Percentiles rank a stretch among this genome's conserved stretches.
Evolutionary conservation across 2,329 filamentous ascomycete species (phyloP).

Genomic region (Paracoccidioides brasiliensis): DNA sequence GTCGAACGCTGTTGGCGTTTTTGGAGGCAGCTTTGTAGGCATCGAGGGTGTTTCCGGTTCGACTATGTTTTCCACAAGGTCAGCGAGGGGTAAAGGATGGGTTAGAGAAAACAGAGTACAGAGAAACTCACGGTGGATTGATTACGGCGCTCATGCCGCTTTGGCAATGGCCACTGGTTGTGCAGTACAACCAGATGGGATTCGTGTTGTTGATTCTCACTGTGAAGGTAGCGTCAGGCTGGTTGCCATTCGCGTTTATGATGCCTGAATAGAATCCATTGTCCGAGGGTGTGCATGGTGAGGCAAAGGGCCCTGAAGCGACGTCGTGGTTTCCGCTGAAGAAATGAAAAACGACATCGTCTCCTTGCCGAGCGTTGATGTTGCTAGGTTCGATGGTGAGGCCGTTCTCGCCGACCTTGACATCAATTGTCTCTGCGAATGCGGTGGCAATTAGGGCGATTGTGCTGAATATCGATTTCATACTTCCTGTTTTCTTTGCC

Average conservation of each 20-base stretch:
- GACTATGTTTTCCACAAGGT: neutral
- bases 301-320: slow-evolving; percentile 7
- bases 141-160: slow-evolving; percentile 40
- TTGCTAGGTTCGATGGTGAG: slow-evolving; percentile 7
- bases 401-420: slow-evolving; percentile 8
- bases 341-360: slow-evolving; percentile 10
- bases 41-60: slow-evolving; percentile 10
- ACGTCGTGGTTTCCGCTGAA: slow-evolving; percentile 9
- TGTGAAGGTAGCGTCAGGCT: slow-evolving; percentile 25
- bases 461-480: slow-evolving; percentile 2
- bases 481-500: neutral
- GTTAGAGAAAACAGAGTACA: neutral
- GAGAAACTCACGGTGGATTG: slow-evolving; percentile 31
- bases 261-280: slow-evolving; percentile 9
- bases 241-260: slow-evolving; percentile 5
- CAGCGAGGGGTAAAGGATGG: neutral
- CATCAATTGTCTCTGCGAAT: slow-evolving; percentile 6
- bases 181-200: slow-evolving; percentile 41
- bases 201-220: slow-evolving; percentile 34
- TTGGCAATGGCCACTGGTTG: slow-evolving; percentile 38
- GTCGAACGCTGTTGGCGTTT: neutral
- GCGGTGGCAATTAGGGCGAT: slow-evolving; percentile 1
- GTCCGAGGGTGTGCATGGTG: slow-evolving; percentile 5
- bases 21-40: slow-evolving; percentile 10
- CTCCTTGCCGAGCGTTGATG: slow-evolving; percentile 7